These are phyloP conservation scores for Hypoxylon sp. DNA, from an alignment of 2,329 filamentous ascomycete genomes.

Conservation along the genomic window DNA sequence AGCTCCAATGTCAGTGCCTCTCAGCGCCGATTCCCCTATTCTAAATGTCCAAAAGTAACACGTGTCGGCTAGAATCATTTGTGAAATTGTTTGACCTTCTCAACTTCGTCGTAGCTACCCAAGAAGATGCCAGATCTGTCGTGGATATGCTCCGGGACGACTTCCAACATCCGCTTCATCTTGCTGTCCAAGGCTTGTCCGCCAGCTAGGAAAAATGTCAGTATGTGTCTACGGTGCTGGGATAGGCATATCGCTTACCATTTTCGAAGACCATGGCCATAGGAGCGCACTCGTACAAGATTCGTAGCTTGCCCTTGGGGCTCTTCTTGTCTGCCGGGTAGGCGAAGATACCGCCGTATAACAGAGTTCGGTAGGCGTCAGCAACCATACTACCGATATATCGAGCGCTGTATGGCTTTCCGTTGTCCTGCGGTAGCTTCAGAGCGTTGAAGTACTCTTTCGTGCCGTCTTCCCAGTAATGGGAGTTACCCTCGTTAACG, in stretches of 20 bases:
- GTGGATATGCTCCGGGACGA: slow-evolving; percentile 92
- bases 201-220: slow-evolving; percentile 71
- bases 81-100: slow-evolving; percentile 91
- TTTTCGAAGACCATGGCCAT: slow-evolving; percentile 99
- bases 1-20: slow-evolving; percentile 26
- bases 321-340: slow-evolving; percentile 99
- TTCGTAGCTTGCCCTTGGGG: slow-evolving; percentile 96
- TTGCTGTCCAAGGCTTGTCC: slow-evolving; percentile 92
- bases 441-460: slow-evolving; percentile 90
- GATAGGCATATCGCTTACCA: slow-evolving; percentile 65
- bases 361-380: slow-evolving; percentile 92
- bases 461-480: slow-evolving; percentile 93
- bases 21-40: slow-evolving; percentile 20
- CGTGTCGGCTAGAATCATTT: slow-evolving; percentile 55
- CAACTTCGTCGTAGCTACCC: slow-evolving; percentile 92
- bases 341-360: slow-evolving; percentile 97
- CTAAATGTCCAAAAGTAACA: slow-evolving; percentile 11
- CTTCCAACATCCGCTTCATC: slow-evolving; percentile 90
- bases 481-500: slow-evolving; percentile 97
- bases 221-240: slow-evolving; percentile 15
- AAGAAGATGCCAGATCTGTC: slow-evolving; percentile 96
- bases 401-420: slow-evolving; percentile 92
- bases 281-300: slow-evolving; percentile 97
- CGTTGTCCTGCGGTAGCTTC: slow-evolving; percentile 79
- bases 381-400: slow-evolving; percentile 99